phyloP scores from a whole-genome alignment of 352 stramenopile species.

The Phytophthora vignae region DNA sequence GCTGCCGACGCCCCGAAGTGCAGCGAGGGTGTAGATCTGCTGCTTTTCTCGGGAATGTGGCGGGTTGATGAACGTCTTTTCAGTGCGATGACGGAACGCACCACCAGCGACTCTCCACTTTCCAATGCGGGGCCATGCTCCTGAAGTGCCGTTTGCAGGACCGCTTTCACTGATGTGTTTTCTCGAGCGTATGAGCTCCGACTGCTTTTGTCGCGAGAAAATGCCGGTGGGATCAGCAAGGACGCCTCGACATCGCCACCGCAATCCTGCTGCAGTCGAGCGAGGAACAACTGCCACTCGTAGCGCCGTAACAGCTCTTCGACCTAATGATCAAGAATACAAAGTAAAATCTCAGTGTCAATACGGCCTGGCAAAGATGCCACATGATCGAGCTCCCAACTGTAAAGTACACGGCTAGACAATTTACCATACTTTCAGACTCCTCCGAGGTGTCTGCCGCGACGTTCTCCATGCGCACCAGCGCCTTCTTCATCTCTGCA shows the following conservation, averaged over 20 bases:
- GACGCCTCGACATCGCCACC: constrained; percentile 21
- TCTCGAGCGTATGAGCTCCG: not conserved
- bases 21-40: constrained; percentile 29
- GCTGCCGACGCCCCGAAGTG: constrained; percentile 37
- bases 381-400: not conserved
- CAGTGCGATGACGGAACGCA: constrained; percentile 32
- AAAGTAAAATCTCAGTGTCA: not conserved
- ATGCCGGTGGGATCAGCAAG: constrained; percentile 26
- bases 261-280: constrained; percentile 46
- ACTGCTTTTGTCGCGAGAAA: not conserved
- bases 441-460: constrained; percentile 30
- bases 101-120: constrained; percentile 16
- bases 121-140: constrained; percentile 39
- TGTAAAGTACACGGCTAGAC: not conserved
- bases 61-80: constrained; percentile 3
- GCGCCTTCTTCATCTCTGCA: constrained; percentile 51
- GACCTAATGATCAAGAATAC: constrained; percentile 14
- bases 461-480: constrained; percentile 40
- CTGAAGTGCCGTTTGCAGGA: constrained; percentile 29
- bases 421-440: constrained; percentile 59
- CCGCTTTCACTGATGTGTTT: constrained; percentile 2
- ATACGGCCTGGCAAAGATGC: too few relatives aligned
- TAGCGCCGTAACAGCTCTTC: constrained; percentile 24
- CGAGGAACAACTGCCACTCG: constrained; percentile 47
- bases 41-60: constrained; percentile 9